Conservation (phyloP, 306 rosid species). For the Vigna radiata region DNA sequence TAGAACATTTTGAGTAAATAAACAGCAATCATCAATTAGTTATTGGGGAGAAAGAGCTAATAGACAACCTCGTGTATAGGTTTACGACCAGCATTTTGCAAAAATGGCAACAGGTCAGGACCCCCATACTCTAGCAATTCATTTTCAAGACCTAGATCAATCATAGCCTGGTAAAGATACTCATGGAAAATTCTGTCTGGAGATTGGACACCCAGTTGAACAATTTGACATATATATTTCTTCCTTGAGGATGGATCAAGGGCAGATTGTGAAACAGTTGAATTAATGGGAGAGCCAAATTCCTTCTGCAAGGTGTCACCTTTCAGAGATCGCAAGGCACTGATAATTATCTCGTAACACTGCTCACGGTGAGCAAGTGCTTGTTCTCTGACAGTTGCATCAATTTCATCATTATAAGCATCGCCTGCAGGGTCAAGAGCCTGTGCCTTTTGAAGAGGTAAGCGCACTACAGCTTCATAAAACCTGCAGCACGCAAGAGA, state of each 20-base stretch:
- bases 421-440: conserved; percentile 92
- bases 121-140: conserved; percentile 96
- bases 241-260: conserved; percentile 83
- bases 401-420: conserved; percentile 89
- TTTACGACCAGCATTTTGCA: conserved; percentile 83
- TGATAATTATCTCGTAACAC: conserved; percentile 90
- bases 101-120: conserved; percentile 89
- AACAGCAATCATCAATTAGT: conserved; percentile 33
- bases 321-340: conserved; percentile 81
- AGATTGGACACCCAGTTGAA: conserved; percentile 94
- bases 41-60: conserved; percentile 39
- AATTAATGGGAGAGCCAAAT: conserved; percentile 80
- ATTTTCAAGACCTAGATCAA: conserved; percentile 91
- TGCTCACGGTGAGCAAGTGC: conserved; percentile 83
- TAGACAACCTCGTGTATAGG: conserved; percentile 75
- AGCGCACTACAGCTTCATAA: conserved; percentile 95
- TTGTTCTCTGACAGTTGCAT: conserved; percentile 76
- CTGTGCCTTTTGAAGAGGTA: conserved; percentile 98
- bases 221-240: conserved; percentile 86
- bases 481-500: conserved; percentile 63
- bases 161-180: conserved; percentile 91
- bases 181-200: conserved; percentile 88
- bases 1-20: conserved; percentile 36
- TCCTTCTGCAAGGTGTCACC: conserved; percentile 71
- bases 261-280: conserved; percentile 63